A percentile compares a stretch with the other conserved stretches of the same genome.
These are phyloP conservation scores for Prunus fruticosa DNA, from an alignment of 306 rosid species.

Conservation along the genomic window DNA sequence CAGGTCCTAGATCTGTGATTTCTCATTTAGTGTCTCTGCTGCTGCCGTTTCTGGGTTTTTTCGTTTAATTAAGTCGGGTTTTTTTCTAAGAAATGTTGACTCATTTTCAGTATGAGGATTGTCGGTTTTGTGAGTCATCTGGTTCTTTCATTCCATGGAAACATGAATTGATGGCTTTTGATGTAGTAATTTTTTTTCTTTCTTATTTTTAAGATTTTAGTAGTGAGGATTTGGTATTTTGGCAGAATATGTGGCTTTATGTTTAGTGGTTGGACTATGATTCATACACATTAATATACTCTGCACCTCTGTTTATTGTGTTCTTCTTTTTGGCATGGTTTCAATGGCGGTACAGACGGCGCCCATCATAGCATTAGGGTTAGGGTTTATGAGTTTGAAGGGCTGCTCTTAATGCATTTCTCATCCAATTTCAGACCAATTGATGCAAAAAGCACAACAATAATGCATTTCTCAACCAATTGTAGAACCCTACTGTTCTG, in stretches of 20 bases:
- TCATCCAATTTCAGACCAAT: too few relatives aligned
- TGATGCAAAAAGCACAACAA: too few relatives aligned
- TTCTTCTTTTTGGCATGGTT: background rate
- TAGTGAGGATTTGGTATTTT: slow-evolving; percentile 2
- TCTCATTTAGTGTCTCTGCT: background rate
- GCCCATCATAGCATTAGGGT: too few relatives aligned
- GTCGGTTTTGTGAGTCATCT: background rate
- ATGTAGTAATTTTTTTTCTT: background rate
- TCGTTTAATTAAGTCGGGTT: background rate
- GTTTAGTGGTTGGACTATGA: slow-evolving; percentile 8
- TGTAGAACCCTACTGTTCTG: too few relatives aligned
- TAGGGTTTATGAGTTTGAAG: too few relatives aligned
- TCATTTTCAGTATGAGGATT: background rate
- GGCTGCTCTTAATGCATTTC: too few relatives aligned
- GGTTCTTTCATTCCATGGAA: background rate
- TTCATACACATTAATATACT: slow-evolving; percentile 19
- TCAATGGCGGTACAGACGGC: too few relatives aligned
- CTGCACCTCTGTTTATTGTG: slow-evolving; percentile 4
- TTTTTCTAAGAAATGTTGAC: background rate
- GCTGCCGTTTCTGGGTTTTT: background rate
- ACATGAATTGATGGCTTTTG: background rate
- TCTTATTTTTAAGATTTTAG: background rate
- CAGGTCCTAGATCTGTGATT: background rate
- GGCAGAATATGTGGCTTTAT: slow-evolving; percentile 7
- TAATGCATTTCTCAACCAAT: too few relatives aligned